These are phyloP conservation scores for Candida fluviatilis DNA, from an alignment of 805 yeast species.

Conservation along the genomic window DNA sequence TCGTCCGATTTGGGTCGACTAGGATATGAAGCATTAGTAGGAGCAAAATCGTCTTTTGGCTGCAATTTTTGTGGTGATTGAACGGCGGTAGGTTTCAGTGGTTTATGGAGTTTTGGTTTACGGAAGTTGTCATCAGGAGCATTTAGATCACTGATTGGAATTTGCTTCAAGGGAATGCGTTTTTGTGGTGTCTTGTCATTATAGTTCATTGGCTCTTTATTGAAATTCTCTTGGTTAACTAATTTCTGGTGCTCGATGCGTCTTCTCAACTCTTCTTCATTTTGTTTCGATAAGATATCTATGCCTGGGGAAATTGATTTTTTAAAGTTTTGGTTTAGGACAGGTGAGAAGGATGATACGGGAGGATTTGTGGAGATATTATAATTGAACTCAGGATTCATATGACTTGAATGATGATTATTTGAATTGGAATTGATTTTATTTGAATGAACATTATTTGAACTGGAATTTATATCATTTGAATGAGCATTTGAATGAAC, in stretches of 20 bases:
- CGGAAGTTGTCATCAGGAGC: slow-evolving; percentile 17
- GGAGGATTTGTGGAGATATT: background rate
- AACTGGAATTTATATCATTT: too few species aligned
- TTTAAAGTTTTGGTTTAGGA: background rate
- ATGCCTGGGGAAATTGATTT: background rate
- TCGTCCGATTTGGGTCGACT: slow-evolving; percentile 12
- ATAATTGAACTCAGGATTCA: too few species aligned
- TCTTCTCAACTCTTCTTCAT: slow-evolving; percentile 19
- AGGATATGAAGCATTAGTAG: background rate
- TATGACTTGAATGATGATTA: background rate
- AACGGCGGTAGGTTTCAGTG: background rate
- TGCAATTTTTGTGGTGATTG: background rate
- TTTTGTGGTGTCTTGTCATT: background rate
- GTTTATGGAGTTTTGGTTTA: slow-evolving; percentile 28
- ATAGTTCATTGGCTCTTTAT: background rate
- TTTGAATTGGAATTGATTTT: too few species aligned
- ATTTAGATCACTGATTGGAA: slow-evolving; percentile 13
- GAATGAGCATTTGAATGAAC: too few species aligned
- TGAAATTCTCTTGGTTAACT: slow-evolving; percentile 8
- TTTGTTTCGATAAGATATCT: slow-evolving; percentile 10
- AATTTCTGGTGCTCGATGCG: slow-evolving; percentile 23
- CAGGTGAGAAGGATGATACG: background rate
- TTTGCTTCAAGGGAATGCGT: slow-evolving; percentile 6
- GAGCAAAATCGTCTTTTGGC: background rate
- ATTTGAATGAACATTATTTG: too few species aligned